Percentiles rank a stretch among this genome's conserved stretches.
Conservation (phyloP, 2,329 filamentous ascomycete species). For the Botryosphaeria dothidea region DNA sequence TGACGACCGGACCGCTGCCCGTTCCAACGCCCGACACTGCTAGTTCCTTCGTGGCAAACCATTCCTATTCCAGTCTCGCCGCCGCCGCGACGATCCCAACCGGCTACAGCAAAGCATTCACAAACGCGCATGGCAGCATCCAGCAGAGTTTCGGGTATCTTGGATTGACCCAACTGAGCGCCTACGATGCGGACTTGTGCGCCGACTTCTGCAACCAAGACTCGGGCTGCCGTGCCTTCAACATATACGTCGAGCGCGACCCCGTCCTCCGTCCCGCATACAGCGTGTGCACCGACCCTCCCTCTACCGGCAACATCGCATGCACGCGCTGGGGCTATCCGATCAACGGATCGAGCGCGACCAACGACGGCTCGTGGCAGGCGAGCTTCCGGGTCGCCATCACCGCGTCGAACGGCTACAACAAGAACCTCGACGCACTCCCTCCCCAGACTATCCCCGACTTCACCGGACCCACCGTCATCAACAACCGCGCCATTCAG, state of each 20-base stretch:
- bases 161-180: slow-evolving; percentile 14
- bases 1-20: background rate
- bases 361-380: background rate
- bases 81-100: slow-evolving; percentile 1
- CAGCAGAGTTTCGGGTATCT: slow-evolving; percentile 18
- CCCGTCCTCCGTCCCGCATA: slow-evolving; percentile 29
- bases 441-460: slow-evolving; percentile 16
- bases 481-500: slow-evolving; percentile 30
- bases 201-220: slow-evolving; percentile 19
- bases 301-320: background rate
- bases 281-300: slow-evolving; percentile 34
- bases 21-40: background rate
- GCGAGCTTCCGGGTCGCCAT: slow-evolving; percentile 1
- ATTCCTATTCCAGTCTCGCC: background rate
- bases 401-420: slow-evolving; percentile 26
- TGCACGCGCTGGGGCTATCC: slow-evolving; percentile 19
- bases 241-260: slow-evolving; percentile 26
- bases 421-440: slow-evolving; percentile 21
- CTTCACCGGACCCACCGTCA: slow-evolving; percentile 25
- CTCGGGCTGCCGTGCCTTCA: slow-evolving; percentile 24
- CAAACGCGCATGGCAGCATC: slow-evolving; percentile 18
- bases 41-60: background rate
- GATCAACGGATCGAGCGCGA: background rate
- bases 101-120: slow-evolving; percentile 20
- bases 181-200: slow-evolving; percentile 22